Base-by-base conservation (phyloP, 345 rosid genomes). In the Hypericum perforatum region DNA sequence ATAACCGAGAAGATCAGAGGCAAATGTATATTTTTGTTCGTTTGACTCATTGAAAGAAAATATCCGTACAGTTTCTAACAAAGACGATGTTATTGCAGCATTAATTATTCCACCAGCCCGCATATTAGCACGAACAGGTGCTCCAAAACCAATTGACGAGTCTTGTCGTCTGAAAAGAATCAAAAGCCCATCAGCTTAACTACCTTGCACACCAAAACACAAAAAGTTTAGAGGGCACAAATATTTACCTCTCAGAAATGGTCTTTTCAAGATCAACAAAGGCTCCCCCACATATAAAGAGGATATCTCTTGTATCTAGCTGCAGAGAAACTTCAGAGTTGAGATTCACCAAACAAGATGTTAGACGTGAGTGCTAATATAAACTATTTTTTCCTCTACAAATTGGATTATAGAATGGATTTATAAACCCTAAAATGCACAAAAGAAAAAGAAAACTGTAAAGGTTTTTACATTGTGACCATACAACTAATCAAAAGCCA, bases 111-210 rank as follows among this genome's bases (percentile, higher is more conserved):
- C 87, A 63, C 75, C 75, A 47, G 78, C 67, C 69, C 92, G 82
- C 95, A 91, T 87, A 74, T 75, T 91, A 60, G 95, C 96, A 57
- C 95, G 95, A 32, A 91, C 94, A 64, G 96, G 95, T 64, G 95
- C 98, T 71, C 98, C 96, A 70, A 91, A 91, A 59, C 98, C 98
- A 60, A 91, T 91, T 36, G 96, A 91, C 45, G 96, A 81, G 70
- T 82, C 96, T 74, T 87, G 96, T 37, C 86, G 85, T 76, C 98
- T 91, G 71, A 44, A 9, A 58, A 72, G 59, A 59, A 59, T 7
- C 43, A 64, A 5, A 37, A 56, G 57, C 16, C 14, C 9, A 44
- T 13, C 15, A 47, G 47, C 50, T 46, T 39, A 64, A 40, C 59
- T 57, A 11, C 32, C 41, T 65, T 37, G 15, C 36, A 45, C 66